Evolutionary conservation across 495 filamentous ascomycete species (phyloP).

Genomic region (Penicillium pancosmium): DNA sequence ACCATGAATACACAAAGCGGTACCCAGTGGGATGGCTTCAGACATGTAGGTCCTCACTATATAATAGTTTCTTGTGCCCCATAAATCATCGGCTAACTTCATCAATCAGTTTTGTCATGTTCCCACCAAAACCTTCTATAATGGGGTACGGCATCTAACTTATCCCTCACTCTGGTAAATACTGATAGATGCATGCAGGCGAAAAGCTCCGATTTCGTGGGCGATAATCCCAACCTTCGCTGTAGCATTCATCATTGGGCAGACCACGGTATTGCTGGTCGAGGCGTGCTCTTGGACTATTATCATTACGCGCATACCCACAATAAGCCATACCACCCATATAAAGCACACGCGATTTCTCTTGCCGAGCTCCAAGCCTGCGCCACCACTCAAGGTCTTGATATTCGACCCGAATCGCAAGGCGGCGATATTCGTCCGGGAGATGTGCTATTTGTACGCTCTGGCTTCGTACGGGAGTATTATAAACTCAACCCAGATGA

Average conservation of each 20-base stretch:
- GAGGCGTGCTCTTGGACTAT: slow-evolving; percentile 57
- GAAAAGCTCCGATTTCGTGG: slow-evolving; percentile 48
- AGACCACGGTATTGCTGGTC: slow-evolving; percentile 49
- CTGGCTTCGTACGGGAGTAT: slow-evolving; percentile 65
- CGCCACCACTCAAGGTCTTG: slow-evolving; percentile 50
- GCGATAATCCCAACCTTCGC: slow-evolving; percentile 48
- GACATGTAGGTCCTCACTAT: slow-evolving; percentile 51
- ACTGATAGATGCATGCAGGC: slow-evolving; percentile 26
- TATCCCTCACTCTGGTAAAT: not conserved
- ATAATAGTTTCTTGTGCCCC: no score
- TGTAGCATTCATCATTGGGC: slow-evolving; percentile 52
- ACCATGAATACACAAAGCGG: slow-evolving; percentile 71
- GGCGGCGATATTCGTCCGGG: slow-evolving; percentile 64
- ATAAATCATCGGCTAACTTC: not conserved
- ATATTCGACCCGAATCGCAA: slow-evolving; percentile 46
- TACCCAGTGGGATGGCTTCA: slow-evolving; percentile 76
- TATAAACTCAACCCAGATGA: slow-evolving; percentile 42
- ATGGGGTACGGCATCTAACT: slow-evolving; percentile 32
- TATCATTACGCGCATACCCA: slow-evolving; percentile 40
- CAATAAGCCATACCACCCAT: slow-evolving; percentile 55
- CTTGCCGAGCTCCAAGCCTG: slow-evolving; percentile 59
- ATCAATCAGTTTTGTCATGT: slow-evolving; percentile 43
- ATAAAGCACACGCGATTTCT: slow-evolving; percentile 62
- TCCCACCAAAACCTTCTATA: slow-evolving; percentile 53
- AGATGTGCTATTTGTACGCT: slow-evolving; percentile 70